phyloP scores from a whole-genome alignment of 768 basidiomycete genomes.

The Rhizopogon vinicolor region DNA sequence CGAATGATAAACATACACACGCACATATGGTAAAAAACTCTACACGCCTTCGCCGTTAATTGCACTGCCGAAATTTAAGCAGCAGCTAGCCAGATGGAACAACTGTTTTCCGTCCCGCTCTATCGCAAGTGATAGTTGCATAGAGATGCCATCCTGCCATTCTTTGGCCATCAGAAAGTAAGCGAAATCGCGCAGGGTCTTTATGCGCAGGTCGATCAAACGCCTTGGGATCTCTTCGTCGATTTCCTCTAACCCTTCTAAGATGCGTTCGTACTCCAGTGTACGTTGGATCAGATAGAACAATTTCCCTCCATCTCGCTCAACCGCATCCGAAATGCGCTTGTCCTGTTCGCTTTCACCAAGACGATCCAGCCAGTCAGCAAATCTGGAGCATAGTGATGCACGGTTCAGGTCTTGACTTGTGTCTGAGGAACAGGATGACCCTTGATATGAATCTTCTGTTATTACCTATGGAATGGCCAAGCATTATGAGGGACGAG shows the following conservation, averaged over 20 bases:
- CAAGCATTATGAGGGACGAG: too few species aligned
- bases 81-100: conserved; percentile 13
- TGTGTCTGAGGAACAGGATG: background rate
- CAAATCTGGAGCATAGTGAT: background rate
- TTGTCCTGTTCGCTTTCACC: background rate
- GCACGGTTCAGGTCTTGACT: background rate
- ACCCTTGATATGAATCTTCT: background rate
- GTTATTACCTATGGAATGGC: too few species aligned
- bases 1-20: background rate
- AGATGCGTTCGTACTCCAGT: conserved; percentile 14
- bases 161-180: conserved; percentile 9
- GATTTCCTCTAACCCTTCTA: conserved; percentile 5
- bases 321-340: conserved; percentile 11
- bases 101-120: conserved; percentile 17
- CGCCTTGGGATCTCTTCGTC: background rate
- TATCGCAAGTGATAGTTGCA: conserved; percentile 13
- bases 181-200: conserved; percentile 12
- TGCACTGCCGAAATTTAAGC: conserved; percentile 15
- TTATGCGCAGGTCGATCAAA: conserved; percentile 2
- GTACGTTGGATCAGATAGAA: conserved; percentile 13
- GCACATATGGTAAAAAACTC: background rate
- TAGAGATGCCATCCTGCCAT: conserved; percentile 4
- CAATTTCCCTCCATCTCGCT: conserved; percentile 15
- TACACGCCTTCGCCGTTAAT: conserved; percentile 6
- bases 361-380: background rate